Evolutionary conservation across 2,329 filamentous ascomycete genomes (phyloP).

Genomic region (Penicillium sp.): DNA sequence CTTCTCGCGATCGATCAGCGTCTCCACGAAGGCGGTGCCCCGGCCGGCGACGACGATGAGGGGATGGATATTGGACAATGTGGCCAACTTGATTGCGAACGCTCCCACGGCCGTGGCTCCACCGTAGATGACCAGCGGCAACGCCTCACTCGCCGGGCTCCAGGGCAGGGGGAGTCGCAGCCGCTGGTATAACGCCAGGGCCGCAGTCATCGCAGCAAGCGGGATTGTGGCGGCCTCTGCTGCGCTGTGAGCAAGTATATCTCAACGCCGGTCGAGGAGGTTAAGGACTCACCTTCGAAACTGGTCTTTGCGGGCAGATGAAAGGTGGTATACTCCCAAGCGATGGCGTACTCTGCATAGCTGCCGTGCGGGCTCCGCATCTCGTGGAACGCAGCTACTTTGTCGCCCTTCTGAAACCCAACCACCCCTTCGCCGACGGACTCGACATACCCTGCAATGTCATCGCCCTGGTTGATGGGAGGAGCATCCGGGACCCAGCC

Average conservation of each 20-base stretch:
- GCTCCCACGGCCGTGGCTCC: slow-evolving; percentile 56
- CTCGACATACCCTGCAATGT: slow-evolving; percentile 53
- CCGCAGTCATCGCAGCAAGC: slow-evolving; percentile 55
- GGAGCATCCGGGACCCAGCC: slow-evolving; percentile 6
- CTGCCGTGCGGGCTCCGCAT: slow-evolving; percentile 52
- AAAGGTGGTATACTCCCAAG: slow-evolving; percentile 54
- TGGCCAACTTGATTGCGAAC: slow-evolving; percentile 58
- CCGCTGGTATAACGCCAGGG: slow-evolving; percentile 49
- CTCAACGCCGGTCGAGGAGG: background rate
- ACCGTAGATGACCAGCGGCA: slow-evolving; percentile 50
- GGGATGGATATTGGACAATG: slow-evolving; percentile 57
- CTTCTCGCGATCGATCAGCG: slow-evolving; percentile 52
- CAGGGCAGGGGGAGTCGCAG: slow-evolving; percentile 53
- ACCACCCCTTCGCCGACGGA: slow-evolving; percentile 51
- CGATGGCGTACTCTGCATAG: slow-evolving; percentile 58
- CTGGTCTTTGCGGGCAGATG: slow-evolving; percentile 50
- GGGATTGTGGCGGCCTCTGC: slow-evolving; percentile 57
- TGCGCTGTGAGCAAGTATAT: slow-evolving; percentile 8
- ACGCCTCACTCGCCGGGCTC: slow-evolving; percentile 35
- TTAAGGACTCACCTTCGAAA: slow-evolving; percentile 51
- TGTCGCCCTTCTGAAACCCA: slow-evolving; percentile 56
- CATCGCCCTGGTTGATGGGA: slow-evolving; percentile 48
- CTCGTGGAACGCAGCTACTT: slow-evolving; percentile 51
- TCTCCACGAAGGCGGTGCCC: slow-evolving; percentile 51
- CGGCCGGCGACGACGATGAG: slow-evolving; percentile 60